phyloP scores from a whole-genome alignment of 2,329 filamentous ascomycete species.

The Pseudogymnoascus sp. region DNA sequence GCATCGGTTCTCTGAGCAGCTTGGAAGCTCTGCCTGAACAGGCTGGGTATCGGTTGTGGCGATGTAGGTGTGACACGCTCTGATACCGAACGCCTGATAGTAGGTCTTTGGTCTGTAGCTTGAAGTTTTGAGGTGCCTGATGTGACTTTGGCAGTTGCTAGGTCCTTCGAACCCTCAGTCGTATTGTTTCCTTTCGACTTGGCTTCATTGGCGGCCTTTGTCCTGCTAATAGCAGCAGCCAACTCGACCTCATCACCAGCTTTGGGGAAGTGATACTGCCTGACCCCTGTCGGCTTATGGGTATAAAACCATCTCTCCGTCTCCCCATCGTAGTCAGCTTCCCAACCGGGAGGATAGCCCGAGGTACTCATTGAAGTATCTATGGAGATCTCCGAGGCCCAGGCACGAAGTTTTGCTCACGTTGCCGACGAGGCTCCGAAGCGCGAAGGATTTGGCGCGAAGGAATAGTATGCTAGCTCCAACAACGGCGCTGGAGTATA shows the following conservation, averaged over 20 bases:
- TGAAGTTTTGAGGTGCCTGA: background rate
- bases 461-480: background rate
- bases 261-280: slow-evolving; percentile 14
- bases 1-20: background rate
- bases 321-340: slow-evolving; percentile 13
- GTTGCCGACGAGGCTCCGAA: background rate
- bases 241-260: slow-evolving; percentile 12
- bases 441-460: background rate
- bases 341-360: slow-evolving; percentile 12
- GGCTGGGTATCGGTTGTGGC: background rate
- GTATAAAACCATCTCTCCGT: slow-evolving; percentile 14
- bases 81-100: background rate
- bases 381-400: background rate
- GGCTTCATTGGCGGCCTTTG: background rate
- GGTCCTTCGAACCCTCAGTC: background rate
- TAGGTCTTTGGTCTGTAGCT: background rate
- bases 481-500: background rate
- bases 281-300: slow-evolving; percentile 13
- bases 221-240: background rate
- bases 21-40: background rate
- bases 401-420: background rate
- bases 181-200: background rate
- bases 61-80: background rate
- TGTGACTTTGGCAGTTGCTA: background rate
- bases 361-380: background rate